A percentile compares a stretch with the other conserved stretches of the same genome.
These are phyloP conservation scores for Rhododendron ovatum DNA, from an alignment of 148 eudicot species.

Conservation along the genomic window DNA sequence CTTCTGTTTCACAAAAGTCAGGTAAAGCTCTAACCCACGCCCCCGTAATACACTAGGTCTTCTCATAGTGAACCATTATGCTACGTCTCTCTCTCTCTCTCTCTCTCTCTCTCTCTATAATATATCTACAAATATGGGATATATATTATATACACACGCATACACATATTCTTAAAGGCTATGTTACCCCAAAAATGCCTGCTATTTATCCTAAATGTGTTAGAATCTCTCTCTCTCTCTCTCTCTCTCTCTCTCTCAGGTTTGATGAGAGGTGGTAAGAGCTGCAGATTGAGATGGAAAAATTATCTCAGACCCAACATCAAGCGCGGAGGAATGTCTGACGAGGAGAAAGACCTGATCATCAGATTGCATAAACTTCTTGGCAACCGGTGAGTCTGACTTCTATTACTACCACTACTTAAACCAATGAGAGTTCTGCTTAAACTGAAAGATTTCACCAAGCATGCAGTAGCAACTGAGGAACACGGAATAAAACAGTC, in stretches of 20 bases:
- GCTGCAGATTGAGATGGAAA: slow-evolving; percentile 37
- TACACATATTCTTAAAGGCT: no score
- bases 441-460: neutral
- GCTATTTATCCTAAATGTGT: no score
- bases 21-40: slow-evolving; percentile 9
- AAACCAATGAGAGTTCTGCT: neutral
- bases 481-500: neutral
- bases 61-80: neutral
- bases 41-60: neutral
- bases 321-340: slow-evolving; percentile 24
- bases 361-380: slow-evolving; percentile 21
- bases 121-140: neutral
- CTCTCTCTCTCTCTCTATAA: neutral
- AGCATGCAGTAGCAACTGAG: neutral
- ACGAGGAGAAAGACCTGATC: slow-evolving; percentile 21
- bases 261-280: slow-evolving; percentile 26
- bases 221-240: neutral
- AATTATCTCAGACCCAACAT: slow-evolving; percentile 32
- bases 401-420: neutral
- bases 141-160: no score
- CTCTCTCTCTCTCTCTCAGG: slow-evolving; percentile 9
- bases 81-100: neutral
- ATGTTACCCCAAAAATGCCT: no score
- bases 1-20: slow-evolving; percentile 23
- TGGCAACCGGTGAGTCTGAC: slow-evolving; percentile 15